Evolutionary conservation across 176 grass and related monocot species (phyloP), one percentile per base, ranked within the genome.

Genomic region (Musa schizocarpa): DNA sequence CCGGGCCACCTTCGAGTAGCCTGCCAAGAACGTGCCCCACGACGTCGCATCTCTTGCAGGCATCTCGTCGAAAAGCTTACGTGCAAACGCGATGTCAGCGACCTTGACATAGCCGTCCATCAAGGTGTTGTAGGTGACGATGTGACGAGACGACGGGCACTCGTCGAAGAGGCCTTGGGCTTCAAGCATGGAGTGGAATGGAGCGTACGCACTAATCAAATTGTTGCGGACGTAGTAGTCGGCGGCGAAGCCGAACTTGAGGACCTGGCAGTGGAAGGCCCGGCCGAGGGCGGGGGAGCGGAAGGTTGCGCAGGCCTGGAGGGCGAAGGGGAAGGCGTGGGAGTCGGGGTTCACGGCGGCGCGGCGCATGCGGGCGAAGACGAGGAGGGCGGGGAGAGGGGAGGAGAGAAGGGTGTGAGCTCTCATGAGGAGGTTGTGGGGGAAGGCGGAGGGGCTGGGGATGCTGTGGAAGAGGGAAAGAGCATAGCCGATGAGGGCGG

Each of bases 81-180:
- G 65, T 0, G 86, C 86, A 59, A 54, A 24, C 14, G 8, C 26
- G 17, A 84, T 5, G 13, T 52, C 12, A 52, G 79, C 79, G 1
- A 76, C 63, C 55, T 59, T 77, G 22, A 78, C 49, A 68, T 80
- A 92, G 2, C 81, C 86, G 53, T 82, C 73, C 54, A 88, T 51
- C 7, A 92, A 65, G 43, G 81, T 71, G 49, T 92, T 89, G 63
- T 77, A 68, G 13, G 86, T 81, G 76, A 89, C 77, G 43, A 89
- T 54, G 54, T 88, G 81, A 1, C 78, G 71, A 10, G 19, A 26
- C 1, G 25, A 48, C 0, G 17, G 48, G 76, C 75, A 73, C 52
- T 70, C 81, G 0, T 92, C 84, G 73, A 92, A 84, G 76, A 89
- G 68, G 19, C 56, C 65, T 72, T 72, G 79, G 52, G 84, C 86